Conservation (phyloP, 2,329 filamentous ascomycete genomes). For the Sporothrix luriei region DNA sequence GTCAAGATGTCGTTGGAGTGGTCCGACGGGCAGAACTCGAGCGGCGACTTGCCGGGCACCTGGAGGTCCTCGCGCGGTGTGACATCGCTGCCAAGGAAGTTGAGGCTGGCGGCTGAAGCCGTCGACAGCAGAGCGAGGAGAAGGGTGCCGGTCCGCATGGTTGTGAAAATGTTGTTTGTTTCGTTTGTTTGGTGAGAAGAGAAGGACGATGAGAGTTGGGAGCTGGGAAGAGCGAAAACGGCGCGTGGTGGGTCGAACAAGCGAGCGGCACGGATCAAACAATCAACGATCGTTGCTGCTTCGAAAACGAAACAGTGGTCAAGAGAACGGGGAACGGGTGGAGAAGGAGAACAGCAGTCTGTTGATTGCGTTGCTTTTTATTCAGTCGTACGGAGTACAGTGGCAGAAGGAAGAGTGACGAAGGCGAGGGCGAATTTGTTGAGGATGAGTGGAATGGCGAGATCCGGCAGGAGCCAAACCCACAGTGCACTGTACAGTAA, state of each 20-base stretch:
- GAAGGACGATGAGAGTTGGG: background rate
- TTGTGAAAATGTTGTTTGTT: background rate
- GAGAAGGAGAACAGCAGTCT: background rate
- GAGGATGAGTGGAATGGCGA: slow-evolving; percentile 25
- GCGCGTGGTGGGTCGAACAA: background rate
- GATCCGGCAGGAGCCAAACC: slow-evolving; percentile 6
- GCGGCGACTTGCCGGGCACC: slow-evolving; percentile 82
- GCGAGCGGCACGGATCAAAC: background rate
- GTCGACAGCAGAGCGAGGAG: slow-evolving; percentile 53
- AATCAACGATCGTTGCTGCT: background rate
- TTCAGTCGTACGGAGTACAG: background rate
- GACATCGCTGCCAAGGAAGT: slow-evolving; percentile 52
- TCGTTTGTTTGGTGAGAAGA: background rate
- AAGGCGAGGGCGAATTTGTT: slow-evolving; percentile 26
- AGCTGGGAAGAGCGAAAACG: background rate
- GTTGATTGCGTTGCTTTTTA: background rate
- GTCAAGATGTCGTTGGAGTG: slow-evolving; percentile 70
- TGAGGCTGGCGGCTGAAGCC: slow-evolving; percentile 47
- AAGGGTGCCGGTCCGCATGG: slow-evolving; percentile 49
- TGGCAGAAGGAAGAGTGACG: background rate
- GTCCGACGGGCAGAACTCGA: slow-evolving; percentile 72
- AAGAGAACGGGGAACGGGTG: background rate
- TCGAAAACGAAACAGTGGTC: background rate
- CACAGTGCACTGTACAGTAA: slow-evolving; percentile 10
- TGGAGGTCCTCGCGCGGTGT: slow-evolving; percentile 58